phyloP scores from a whole-genome alignment of 1,284 basidiomycete genomes.

The Paramarasmius palmivorus region DNA sequence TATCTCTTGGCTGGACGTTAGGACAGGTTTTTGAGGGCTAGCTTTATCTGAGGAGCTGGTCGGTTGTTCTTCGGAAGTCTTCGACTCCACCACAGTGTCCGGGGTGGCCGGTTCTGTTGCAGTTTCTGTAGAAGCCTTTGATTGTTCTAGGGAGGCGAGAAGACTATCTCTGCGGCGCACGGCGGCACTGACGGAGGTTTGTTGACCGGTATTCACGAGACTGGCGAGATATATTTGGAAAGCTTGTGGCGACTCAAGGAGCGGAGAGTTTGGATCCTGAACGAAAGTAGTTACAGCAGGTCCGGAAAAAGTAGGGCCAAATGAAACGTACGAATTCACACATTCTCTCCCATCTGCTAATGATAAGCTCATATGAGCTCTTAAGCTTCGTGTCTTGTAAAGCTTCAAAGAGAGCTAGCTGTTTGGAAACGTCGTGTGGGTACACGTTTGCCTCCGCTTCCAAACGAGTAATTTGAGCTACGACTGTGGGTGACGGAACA shows the following conservation, averaged over 20 bases:
- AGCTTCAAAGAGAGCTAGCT: constrained; percentile 69
- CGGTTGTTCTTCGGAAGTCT: not conserved
- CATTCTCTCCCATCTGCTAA: constrained; percentile 79
- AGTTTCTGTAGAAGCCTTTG: constrained; percentile 19
- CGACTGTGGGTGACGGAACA: constrained; percentile 61
- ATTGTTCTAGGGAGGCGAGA: constrained; percentile 38
- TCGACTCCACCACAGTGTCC: not conserved
- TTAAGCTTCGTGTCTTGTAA: constrained; percentile 62
- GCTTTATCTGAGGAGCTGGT: constrained; percentile 1
- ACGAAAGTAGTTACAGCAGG: not conserved
- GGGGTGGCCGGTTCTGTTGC: constrained; percentile 16
- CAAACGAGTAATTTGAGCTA: constrained; percentile 66
- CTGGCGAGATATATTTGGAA: constrained; percentile 73
- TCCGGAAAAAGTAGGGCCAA: not conserved
- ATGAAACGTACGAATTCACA: constrained; percentile 69
- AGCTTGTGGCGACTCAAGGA: constrained; percentile 51
- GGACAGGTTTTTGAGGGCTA: constrained; percentile 15
- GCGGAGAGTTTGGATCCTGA: constrained; percentile 12
- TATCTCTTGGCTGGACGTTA: constrained; percentile 42
- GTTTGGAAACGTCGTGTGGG: constrained; percentile 66
- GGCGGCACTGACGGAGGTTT: constrained; percentile 60
- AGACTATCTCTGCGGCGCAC: constrained; percentile 67
- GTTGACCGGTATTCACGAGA: constrained; percentile 60
- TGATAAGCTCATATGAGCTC: constrained; percentile 68
- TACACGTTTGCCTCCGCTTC: constrained; percentile 76